Evolutionary conservation across 495 filamentous ascomycete genomes (phyloP), one percentile per base, ranked within the genome.

Genomic region (Xylaria venustula): DNA sequence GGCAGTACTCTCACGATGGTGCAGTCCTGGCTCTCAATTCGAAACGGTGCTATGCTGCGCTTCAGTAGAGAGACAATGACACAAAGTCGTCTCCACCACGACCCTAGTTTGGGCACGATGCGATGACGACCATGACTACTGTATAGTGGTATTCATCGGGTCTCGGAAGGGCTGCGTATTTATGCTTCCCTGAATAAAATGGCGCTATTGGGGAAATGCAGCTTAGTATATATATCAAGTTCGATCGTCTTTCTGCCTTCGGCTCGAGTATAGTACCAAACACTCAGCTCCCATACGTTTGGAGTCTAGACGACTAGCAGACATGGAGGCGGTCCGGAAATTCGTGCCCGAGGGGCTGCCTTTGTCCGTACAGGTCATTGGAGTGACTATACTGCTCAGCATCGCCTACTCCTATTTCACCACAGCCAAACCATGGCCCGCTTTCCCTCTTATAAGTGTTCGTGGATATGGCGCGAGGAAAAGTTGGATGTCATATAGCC

Each of bases 271-370:
- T 11, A 34, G 5, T 34, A 34, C 30, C 5, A 34, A 34, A 11
- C 26, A 1, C 40, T 15, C 12, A 15, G 25, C 23, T 44, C 25
- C 20, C 25, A 8, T 8, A 34, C 53, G 2, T 22, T 45, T 40
- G 5, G 40, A 8, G 30, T 7, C 7, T 12, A 23, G 15, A 42
- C 36, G 26, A 22, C 15, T 2, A 45, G 22, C 5, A 28, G 23
- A 52, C 17, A 71, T 69, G 67, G 67, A 69, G 55, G 58, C 61
- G 25, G 46, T 69, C 48, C 64, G 61, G 12, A 61, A 54, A 28
- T 14, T 69, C 20, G 20, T 69, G 36, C 66, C 69, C 49, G 50
- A 62, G 55, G 67, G 67, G 48, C 40, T 71, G 7, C 69, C 67
- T 9, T 22, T 67, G n/a, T 66, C 69, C 3, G 19, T 67, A 17